These are phyloP conservation scores for Fusarium avenaceum DNA, from an alignment of 2,329 filamentous ascomycete genomes.

Conservation along the genomic window DNA sequence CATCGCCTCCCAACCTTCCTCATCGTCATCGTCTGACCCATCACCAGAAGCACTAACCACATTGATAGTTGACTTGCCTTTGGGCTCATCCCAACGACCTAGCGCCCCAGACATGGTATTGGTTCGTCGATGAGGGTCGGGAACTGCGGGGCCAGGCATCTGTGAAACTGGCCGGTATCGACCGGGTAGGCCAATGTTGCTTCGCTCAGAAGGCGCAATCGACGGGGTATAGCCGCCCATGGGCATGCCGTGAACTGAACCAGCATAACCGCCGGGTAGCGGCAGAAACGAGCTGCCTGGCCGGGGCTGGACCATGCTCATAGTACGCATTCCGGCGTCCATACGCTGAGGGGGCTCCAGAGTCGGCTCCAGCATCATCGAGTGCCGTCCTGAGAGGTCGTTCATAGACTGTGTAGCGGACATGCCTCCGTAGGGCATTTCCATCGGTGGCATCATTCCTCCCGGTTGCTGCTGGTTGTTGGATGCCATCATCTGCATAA, in stretches of 20 bases:
- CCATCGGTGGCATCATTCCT: conserved; percentile 48
- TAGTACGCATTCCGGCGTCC: conserved; percentile 72
- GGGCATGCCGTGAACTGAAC: conserved; percentile 55
- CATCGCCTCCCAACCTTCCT: conserved; percentile 78
- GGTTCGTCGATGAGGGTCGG: conserved; percentile 51
- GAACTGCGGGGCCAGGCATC: conserved; percentile 56
- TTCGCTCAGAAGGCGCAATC: conserved; percentile 95
- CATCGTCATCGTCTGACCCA: conserved; percentile 70
- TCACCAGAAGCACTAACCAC: conserved; percentile 57
- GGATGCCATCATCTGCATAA: conserved; percentile 84
- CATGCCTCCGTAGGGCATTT: conserved; percentile 48
- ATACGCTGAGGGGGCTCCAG: conserved; percentile 59
- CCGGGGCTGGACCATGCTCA: conserved; percentile 86
- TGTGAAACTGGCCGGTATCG: conserved; percentile 92
- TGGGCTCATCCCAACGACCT: conserved; percentile 51
- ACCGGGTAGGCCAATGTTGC: conserved; percentile 89
- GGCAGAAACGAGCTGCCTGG: conserved; percentile 68
- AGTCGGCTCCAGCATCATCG: conserved; percentile 62
- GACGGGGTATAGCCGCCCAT: conserved; percentile 83
- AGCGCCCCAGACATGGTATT: conserved; percentile 54
- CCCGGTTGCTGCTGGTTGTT: conserved; percentile 50
- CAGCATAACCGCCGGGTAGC: conserved; percentile 53
- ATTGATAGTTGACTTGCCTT: conserved; percentile 55
- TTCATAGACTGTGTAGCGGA: conserved; percentile 59
- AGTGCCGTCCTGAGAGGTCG: conserved; percentile 60